Evolutionary conservation across 345 rosid species (phyloP).

Genomic region (Bruguiera gymnorhiza): DNA sequence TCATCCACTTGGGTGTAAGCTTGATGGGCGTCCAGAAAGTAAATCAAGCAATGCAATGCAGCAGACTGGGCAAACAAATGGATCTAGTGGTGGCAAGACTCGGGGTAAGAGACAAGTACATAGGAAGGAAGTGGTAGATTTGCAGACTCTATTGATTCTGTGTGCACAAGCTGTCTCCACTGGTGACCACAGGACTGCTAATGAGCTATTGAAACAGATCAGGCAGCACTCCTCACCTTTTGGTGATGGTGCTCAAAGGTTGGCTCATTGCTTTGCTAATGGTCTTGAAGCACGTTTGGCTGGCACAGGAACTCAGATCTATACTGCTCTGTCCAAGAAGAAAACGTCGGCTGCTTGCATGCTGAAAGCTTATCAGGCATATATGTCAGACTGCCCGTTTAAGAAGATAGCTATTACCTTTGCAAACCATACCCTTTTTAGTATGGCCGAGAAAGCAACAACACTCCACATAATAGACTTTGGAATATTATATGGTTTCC

Average conservation of each 20-base stretch:
- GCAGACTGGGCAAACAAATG: conserved; percentile 41
- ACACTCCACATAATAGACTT: conserved; percentile 31
- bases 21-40: background rate
- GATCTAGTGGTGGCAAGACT: conserved; percentile 41
- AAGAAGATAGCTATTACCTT: conserved; percentile 22
- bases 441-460: conserved; percentile 17
- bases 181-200: conserved; percentile 58
- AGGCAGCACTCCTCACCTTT: conserved; percentile 80
- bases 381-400: conserved; percentile 29
- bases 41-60: conserved; percentile 18
- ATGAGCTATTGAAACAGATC: conserved; percentile 70
- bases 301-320: conserved; percentile 26
- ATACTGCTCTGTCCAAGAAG: conserved; percentile 14
- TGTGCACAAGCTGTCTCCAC: conserved; percentile 91
- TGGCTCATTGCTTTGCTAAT: conserved; percentile 79
- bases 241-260: conserved; percentile 89
- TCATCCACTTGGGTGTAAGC: background rate
- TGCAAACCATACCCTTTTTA: conserved; percentile 21
- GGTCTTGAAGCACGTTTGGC: conserved; percentile 81
- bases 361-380: conserved; percentile 33
- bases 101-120: conserved; percentile 49
- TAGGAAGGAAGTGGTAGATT: conserved; percentile 73
- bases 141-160: conserved; percentile 64
- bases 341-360: conserved; percentile 21
- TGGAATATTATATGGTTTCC: conserved; percentile 33